Conservation (phyloP, 2,329 filamentous ascomycete genomes). For the Claviceps africana region DNA sequence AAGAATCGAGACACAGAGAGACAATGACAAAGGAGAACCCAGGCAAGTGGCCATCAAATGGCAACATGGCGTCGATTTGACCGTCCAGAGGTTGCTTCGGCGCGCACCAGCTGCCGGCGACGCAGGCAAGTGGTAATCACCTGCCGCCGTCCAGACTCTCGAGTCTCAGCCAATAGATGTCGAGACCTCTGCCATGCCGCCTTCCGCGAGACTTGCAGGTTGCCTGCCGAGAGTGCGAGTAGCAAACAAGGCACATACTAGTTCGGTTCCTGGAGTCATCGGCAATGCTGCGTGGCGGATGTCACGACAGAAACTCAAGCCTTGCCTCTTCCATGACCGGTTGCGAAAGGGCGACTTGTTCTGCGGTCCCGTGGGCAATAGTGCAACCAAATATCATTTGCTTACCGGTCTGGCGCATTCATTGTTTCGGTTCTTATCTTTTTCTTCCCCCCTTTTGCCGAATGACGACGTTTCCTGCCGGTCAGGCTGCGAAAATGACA, state of each 20-base stretch:
- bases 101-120: background rate
- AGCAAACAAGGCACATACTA: background rate
- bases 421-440: conserved; percentile 10
- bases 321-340: background rate
- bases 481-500: background rate
- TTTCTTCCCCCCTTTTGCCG: conserved; percentile 15
- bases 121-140: background rate
- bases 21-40: background rate
- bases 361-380: too few relatives aligned
- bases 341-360: background rate
- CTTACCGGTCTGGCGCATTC: conserved; percentile 45
- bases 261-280: background rate
- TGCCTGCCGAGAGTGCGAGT: background rate
- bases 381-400: conserved; percentile 4
- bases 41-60: background rate
- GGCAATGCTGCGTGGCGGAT: background rate
- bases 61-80: background rate
- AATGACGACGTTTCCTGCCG: background rate
- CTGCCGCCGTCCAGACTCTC: background rate
- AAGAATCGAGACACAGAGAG: background rate
- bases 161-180: background rate
- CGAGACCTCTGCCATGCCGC: background rate
- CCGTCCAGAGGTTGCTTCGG: background rate
- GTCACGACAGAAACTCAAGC: background rate
- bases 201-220: background rate